phyloP scores from a whole-genome alignment of 2,329 filamentous ascomycete genomes.

The Coleophoma cylindrospora region DNA sequence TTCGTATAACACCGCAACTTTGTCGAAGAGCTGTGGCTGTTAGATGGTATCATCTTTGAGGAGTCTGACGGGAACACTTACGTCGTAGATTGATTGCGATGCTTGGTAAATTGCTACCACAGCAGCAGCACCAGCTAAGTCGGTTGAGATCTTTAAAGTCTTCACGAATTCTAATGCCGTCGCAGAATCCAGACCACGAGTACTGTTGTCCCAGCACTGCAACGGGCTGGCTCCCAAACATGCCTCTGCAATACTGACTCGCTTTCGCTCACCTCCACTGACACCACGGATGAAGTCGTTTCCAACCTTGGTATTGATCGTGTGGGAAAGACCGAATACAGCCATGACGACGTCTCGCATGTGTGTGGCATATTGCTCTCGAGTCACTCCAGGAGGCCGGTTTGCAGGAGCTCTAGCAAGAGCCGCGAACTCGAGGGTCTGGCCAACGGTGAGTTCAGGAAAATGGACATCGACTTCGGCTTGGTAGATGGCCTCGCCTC shows the following conservation, averaged over 20 bases:
- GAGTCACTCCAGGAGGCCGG: conserved; percentile 55
- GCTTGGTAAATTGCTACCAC: conserved; percentile 71
- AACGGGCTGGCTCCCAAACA: conserved; percentile 50
- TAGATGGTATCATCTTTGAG: conserved; percentile 14
- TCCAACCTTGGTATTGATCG: conserved; percentile 68
- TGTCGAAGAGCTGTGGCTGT: conserved; percentile 52
- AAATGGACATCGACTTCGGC: conserved; percentile 74
- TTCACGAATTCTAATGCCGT: conserved; percentile 71
- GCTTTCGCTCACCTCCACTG: conserved; percentile 68
- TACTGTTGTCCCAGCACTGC: conserved; percentile 76
- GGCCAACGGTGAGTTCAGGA: conserved; percentile 68
- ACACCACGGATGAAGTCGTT: conserved; percentile 70
- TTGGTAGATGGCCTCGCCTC: conserved; percentile 67
- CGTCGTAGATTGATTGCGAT: conserved; percentile 60
- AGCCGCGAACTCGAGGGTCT: conserved; percentile 70
- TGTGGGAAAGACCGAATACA: conserved; percentile 69
- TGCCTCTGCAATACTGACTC: conserved; percentile 78
- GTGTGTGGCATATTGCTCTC: conserved; percentile 47
- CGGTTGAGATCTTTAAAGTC: conserved; percentile 59
- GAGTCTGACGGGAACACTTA: background rate
- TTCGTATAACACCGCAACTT: conserved; percentile 61
- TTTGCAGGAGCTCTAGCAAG: conserved; percentile 63
- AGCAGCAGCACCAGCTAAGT: conserved; percentile 57
- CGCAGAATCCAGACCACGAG: conserved; percentile 66
- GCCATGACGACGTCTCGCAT: conserved; percentile 56